Evolutionary conservation across 768 basidiomycete genomes (phyloP).

Genomic region (Pisolithus tinctorius): DNA sequence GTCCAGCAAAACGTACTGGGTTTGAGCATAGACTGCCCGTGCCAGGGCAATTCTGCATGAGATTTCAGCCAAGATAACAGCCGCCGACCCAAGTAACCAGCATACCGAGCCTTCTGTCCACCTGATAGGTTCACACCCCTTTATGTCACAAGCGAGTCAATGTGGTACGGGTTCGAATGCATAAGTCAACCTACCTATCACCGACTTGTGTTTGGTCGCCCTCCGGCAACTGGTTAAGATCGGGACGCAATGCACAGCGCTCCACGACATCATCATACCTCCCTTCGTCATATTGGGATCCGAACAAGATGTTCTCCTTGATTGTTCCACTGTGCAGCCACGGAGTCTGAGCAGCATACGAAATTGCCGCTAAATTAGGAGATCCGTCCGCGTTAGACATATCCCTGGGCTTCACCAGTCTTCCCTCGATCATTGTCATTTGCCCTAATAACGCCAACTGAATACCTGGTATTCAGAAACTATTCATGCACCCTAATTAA

Average conservation of each 20-base stretch:
- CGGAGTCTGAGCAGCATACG: constrained; percentile 68
- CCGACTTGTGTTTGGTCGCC: constrained; percentile 86
- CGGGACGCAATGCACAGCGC: constrained; percentile 74
- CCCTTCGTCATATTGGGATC: constrained; percentile 59
- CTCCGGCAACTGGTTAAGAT: constrained; percentile 79
- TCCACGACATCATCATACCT: constrained; percentile 74
- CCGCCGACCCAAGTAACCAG: background rate
- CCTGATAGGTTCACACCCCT: constrained; percentile 74
- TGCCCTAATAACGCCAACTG: constrained; percentile 35
- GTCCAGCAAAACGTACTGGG: constrained; percentile 65
- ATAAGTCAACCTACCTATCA: constrained; percentile 37
- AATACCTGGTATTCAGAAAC: background rate
- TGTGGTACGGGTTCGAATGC: background rate
- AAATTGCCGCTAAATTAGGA: constrained; percentile 32
- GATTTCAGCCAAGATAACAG: background rate
- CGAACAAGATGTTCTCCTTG: constrained; percentile 77
- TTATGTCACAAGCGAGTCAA: background rate
- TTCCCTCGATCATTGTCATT: constrained; percentile 31
- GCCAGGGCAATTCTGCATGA: constrained; percentile 64
- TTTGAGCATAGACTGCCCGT: constrained; percentile 71
- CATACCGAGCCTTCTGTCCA: constrained; percentile 74
- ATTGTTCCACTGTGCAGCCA: constrained; percentile 71
- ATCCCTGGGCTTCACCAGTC: constrained; percentile 37
- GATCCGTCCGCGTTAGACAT: constrained; percentile 32
- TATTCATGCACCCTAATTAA: background rate